Evolutionary conservation across 345 rosid species (phyloP), one percentile per base, ranked within the genome.

Genomic region (Eutrema yunnanense): DNA sequence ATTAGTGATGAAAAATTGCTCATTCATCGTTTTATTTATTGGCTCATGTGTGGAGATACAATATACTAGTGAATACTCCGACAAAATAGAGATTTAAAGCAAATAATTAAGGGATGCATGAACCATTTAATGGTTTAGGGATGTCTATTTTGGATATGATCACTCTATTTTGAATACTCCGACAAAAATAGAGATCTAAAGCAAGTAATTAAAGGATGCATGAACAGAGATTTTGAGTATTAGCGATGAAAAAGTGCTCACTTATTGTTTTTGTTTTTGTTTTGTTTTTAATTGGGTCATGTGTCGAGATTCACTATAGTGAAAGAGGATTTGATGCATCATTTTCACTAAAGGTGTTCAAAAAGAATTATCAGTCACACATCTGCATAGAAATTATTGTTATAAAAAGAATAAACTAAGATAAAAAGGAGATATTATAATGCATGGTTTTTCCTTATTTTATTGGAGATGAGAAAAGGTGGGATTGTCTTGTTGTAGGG

Each of bases 381-480:
- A 53, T 75, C 19, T 69, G 60, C 53, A 58, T 56, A 49, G 12
- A 65, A 41, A 64, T 77, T 71, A 71, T 71, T 65, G 69, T 71
- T 71, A 56, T 65, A 44, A 50, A 77, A 77, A 77, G 80, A 51
- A 77, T 63, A 63, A 66, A 33, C 8, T 33, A 74, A 47, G 40
- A 53, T 71, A 59, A 74, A 67, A 74, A 61, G 57, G 41, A 13
- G 63, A 9, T 75, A 67, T 60, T 51, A 75, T 55, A 76, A 69
- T 76, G 75, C 67, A 62, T 56, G 29, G 5, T 66, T 66, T 63
- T 73, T 55, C 44, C 41, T 41, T 78, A 73, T 52, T 63, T 69
- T 71, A 77, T 81, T 74, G 83, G 72, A 82, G 81, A 79, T 73
- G 84, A 81, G 54, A 76, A 82, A 82, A 82, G 84, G 73, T 71